phyloP scores from a whole-genome alignment of 1,284 basidiomycete species.

The Cryptococcus neoformans region DNA sequence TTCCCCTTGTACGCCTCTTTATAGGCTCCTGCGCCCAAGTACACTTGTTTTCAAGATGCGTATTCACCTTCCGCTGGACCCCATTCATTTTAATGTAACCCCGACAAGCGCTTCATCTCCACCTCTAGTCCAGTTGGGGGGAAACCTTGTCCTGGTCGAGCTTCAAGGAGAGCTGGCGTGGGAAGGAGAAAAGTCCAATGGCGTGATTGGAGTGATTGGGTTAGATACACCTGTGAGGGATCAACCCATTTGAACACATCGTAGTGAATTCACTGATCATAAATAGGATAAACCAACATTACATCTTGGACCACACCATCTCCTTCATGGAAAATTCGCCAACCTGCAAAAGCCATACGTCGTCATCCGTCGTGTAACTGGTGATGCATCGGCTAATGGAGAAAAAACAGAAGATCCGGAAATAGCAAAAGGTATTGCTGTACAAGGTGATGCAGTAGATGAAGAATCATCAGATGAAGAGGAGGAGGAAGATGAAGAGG shows the following conservation, averaged over 20 bases:
- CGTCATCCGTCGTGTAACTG: slow-evolving; percentile 50
- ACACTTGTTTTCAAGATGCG: slow-evolving; percentile 26
- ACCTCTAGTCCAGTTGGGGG: slow-evolving; percentile 43
- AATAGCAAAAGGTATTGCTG: slow-evolving; percentile 8
- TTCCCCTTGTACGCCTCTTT: no score
- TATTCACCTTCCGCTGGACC: slow-evolving; percentile 46
- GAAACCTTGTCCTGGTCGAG: slow-evolving; percentile 42
- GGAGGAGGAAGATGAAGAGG: slow-evolving; percentile 6
- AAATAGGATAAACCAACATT: slow-evolving; percentile 70
- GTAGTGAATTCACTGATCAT: background rate
- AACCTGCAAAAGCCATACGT: slow-evolving; percentile 73
- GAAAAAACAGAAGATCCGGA: background rate
- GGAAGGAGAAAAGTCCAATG: slow-evolving; percentile 49
- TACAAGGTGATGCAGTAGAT: slow-evolving; percentile 12
- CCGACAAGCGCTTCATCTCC: slow-evolving; percentile 9
- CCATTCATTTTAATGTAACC: slow-evolving; percentile 25
- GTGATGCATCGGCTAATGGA: background rate
- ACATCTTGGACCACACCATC: slow-evolving; percentile 72
- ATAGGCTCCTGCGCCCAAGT: no score
- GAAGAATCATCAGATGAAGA: slow-evolving; percentile 20
- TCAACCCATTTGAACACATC: no score
- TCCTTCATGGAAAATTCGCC: slow-evolving; percentile 81
- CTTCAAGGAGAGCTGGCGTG: slow-evolving; percentile 54
- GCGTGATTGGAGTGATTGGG: slow-evolving; percentile 45
- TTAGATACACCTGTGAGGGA: slow-evolving; percentile 44